phyloP scores from a whole-genome alignment of 2,329 filamentous ascomycete species.

The Penicillium hesseltinei region DNA sequence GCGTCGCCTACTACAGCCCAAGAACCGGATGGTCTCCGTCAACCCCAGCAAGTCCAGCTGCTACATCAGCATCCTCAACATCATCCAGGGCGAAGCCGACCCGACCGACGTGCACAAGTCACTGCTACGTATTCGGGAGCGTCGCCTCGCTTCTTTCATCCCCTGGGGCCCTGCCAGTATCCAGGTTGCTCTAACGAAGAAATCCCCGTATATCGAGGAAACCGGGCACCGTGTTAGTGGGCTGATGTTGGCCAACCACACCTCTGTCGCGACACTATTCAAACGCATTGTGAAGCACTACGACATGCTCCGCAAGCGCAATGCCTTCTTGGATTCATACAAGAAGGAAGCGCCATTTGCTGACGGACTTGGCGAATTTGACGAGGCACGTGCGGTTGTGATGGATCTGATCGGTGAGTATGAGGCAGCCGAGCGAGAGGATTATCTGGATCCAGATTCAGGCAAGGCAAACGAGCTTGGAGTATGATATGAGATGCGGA shows the following conservation, averaged over 20 bases:
- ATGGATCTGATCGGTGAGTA: slow-evolving; percentile 91
- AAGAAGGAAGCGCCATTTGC: slow-evolving; percentile 93
- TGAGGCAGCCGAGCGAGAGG: slow-evolving; percentile 85
- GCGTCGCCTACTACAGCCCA: slow-evolving; percentile 89
- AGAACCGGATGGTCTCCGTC: slow-evolving; percentile 98
- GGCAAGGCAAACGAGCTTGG: slow-evolving; percentile 44
- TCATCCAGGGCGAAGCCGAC: slow-evolving; percentile 97
- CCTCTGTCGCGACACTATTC: slow-evolving; percentile 93
- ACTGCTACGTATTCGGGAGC: slow-evolving; percentile 88
- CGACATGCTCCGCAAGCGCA: slow-evolving; percentile 89
- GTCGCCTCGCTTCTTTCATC: slow-evolving; percentile 91
- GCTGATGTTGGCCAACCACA: slow-evolving; percentile 97
- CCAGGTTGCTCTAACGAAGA: slow-evolving; percentile 93
- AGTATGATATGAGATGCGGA: slow-evolving; percentile 17
- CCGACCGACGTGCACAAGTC: slow-evolving; percentile 98
- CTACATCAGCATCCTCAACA: slow-evolving; percentile 98
- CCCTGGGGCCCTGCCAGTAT: slow-evolving; percentile 98
- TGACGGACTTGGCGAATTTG: slow-evolving; percentile 90
- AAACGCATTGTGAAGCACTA: slow-evolving; percentile 91
- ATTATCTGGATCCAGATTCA: slow-evolving; percentile 78
- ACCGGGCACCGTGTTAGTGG: slow-evolving; percentile 84
- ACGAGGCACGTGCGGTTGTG: slow-evolving; percentile 89
- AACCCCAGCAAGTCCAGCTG: slow-evolving; percentile 95
- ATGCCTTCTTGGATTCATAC: slow-evolving; percentile 94
- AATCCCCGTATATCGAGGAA: slow-evolving; percentile 92